Conservation (phyloP, 805 yeast species). For the Blastobotrys attinorum region DNA sequence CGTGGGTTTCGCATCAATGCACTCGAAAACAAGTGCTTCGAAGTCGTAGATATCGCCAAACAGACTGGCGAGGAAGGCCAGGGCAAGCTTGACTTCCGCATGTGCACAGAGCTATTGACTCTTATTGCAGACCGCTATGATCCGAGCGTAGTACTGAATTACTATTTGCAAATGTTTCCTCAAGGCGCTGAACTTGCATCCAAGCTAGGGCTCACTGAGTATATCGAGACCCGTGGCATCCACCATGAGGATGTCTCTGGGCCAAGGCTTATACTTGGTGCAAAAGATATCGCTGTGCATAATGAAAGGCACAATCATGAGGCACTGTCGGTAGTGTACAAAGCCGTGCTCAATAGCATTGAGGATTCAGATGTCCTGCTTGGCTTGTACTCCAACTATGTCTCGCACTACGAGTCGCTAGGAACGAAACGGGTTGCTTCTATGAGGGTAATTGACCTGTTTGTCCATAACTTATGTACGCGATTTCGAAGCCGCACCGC, state of each 20-base stretch:
- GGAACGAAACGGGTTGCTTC: constrained; percentile 8
- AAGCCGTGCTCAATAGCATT: constrained; percentile 19
- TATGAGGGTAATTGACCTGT: constrained; percentile 15
- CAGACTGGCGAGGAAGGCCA: no score
- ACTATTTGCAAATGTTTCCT: constrained; percentile 17
- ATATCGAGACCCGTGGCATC: not conserved
- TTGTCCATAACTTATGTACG: constrained; percentile 17
- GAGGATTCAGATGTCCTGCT: constrained; percentile 12
- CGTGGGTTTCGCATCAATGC: constrained; percentile 23
- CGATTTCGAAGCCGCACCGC: constrained; percentile 7
- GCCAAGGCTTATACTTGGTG: not conserved
- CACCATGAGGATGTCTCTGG: not conserved
- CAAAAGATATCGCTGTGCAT: not conserved
- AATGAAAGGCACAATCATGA: not conserved
- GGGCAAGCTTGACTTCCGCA: constrained; percentile 11
- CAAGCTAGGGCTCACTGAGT: not conserved
- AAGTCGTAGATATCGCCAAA: constrained; percentile 11
- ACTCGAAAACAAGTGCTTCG: constrained; percentile 22
- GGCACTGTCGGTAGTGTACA: constrained; percentile 19
- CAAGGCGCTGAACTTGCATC: constrained; percentile 1
- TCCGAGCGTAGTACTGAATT: constrained; percentile 13
- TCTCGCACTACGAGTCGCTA: no score
- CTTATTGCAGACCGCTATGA: constrained; percentile 18
- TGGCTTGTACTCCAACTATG: constrained; percentile 15
- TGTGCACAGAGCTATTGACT: constrained; percentile 22